Conservation (phyloP, 345 rosid genomes). For the Citrus hindsii region DNA sequence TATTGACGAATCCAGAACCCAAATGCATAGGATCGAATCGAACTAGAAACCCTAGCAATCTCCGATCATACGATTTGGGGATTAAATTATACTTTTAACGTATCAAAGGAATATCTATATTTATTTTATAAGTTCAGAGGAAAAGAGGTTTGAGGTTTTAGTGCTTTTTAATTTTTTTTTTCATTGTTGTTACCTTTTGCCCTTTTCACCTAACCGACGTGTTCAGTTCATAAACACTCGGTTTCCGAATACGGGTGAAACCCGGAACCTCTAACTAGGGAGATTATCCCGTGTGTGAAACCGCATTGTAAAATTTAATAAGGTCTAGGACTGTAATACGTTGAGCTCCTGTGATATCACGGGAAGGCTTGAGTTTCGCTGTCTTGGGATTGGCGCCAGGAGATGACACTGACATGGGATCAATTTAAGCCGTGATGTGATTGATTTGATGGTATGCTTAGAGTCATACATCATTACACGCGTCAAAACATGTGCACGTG, state of each 20-base stretch:
- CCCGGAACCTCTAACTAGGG: background rate
- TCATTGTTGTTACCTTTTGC: background rate
- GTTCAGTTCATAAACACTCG: background rate
- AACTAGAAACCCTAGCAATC: constrained; percentile 40
- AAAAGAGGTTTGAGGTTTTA: constrained; percentile 1
- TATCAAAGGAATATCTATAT: background rate
- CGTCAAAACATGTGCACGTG: background rate
- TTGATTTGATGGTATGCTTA: background rate
- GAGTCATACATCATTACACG: background rate
- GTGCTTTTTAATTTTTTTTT: background rate
- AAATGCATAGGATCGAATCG: constrained; percentile 16
- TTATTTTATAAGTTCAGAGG: background rate
- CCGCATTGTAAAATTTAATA: background rate
- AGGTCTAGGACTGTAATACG: background rate
- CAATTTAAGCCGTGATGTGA: background rate
- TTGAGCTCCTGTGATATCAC: background rate
- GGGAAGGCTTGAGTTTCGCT: background rate
- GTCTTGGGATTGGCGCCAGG: background rate
- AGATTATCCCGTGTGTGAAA: background rate
- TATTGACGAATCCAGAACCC: constrained; percentile 3
- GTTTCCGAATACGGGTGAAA: constrained; percentile 1
- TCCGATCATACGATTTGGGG: constrained; percentile 24
- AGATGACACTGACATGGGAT: background rate
- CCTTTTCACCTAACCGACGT: constrained; percentile 1
- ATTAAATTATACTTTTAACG: background rate